Conservation (phyloP, 2,329 filamentous ascomycete genomes). For the Ascochyta fabae region DNA sequence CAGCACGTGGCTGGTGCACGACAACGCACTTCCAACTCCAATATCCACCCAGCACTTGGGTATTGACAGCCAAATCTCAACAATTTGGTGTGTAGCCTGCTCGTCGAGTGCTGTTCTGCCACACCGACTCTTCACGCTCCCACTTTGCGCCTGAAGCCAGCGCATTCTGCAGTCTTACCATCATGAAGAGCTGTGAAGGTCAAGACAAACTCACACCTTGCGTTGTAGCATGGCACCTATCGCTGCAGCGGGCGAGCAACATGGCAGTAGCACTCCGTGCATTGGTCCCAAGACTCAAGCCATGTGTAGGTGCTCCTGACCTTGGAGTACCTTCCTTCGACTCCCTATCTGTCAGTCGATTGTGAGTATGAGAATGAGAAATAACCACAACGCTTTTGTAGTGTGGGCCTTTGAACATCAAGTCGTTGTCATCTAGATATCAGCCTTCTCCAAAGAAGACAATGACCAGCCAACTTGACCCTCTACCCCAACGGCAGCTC, state of each 20-base stretch:
- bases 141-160: too few relatives aligned
- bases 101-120: not conserved
- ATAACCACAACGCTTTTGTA: not conserved
- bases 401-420: not conserved
- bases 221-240: not conserved
- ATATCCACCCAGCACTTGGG: not conserved
- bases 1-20: constrained; percentile 16
- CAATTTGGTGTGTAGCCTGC: too few relatives aligned
- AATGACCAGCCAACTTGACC: not conserved
- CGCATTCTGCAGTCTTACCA: not conserved
- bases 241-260: not conserved
- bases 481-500: not conserved
- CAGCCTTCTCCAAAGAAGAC: not conserved
- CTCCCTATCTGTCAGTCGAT: not conserved
- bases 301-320: not conserved
- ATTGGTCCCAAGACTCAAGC: not conserved
- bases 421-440: not conserved
- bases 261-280: not conserved
- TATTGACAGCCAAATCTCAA: too few relatives aligned
- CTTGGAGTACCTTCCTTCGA: not conserved
- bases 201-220: not conserved
- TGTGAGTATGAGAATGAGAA: not conserved
- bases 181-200: not conserved
- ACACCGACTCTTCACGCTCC: not conserved
- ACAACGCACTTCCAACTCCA: constrained; percentile 6